A percentile compares a stretch with the other conserved stretches of the same genome.
phyloP scores from a whole-genome alignment of 2,329 filamentous ascomycete genomes.

The Tolypocladium guangdongense region DNA sequence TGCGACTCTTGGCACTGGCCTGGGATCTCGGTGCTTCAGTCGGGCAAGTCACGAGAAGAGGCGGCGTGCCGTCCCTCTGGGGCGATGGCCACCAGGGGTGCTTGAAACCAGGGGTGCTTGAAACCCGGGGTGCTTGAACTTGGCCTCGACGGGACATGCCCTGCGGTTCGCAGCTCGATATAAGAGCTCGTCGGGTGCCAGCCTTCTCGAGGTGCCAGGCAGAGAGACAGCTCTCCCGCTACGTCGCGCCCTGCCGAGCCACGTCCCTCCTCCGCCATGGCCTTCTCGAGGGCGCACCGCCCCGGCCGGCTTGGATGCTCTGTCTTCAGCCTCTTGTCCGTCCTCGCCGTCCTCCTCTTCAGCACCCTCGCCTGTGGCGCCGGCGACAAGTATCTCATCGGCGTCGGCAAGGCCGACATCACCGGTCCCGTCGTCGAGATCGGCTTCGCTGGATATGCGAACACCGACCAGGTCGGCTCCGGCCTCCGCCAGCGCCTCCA shows the following conservation, averaged over 20 bases:
- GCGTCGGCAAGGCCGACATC: slow-evolving; percentile 47
- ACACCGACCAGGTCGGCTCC: slow-evolving; percentile 68
- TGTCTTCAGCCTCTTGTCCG: slow-evolving; percentile 4
- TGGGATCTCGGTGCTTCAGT: not conserved
- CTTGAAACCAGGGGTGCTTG: too few relatives aligned
- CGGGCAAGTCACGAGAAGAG: not conserved
- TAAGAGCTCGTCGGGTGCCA: not conserved
- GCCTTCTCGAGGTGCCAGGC: not conserved
- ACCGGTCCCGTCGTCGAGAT: slow-evolving; percentile 77
- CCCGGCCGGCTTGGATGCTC: slow-evolving; percentile 1
- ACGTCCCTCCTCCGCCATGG: slow-evolving; percentile 2
- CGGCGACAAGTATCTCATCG: slow-evolving; percentile 35
- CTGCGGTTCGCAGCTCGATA: not conserved
- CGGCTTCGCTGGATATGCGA: slow-evolving; percentile 86
- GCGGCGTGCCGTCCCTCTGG: not conserved
- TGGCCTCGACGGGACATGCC: not conserved
- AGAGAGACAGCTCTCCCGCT: not conserved
- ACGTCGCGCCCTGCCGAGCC: not conserved
- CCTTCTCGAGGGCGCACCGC: not conserved
- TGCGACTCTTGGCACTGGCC: not conserved
- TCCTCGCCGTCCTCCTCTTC: slow-evolving; percentile 4
- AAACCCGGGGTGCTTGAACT: not conserved
- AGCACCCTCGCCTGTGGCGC: slow-evolving; percentile 1
- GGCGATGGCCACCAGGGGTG: too few relatives aligned
- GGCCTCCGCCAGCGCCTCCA: slow-evolving; percentile 82